Evolutionary conservation across 2,329 filamentous ascomycete species (phyloP).

Genomic region (Orbilia ellipsospora): DNA sequence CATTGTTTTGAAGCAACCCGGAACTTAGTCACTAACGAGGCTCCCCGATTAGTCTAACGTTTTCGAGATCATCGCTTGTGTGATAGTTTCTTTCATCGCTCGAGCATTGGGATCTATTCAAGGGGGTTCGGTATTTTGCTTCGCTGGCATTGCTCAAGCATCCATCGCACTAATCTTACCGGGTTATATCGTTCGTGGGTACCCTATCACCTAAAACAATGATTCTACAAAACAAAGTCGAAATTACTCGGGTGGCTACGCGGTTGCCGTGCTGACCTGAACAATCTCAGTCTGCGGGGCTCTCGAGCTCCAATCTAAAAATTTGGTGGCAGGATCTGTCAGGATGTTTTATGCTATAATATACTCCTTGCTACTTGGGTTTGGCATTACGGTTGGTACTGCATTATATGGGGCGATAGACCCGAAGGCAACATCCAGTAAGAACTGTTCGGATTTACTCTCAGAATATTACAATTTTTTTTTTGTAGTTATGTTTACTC

Average conservation of each 20-base stretch:
- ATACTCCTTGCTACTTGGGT: slow-evolving; percentile 77
- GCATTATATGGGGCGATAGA: slow-evolving; percentile 73
- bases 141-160: slow-evolving; percentile 77
- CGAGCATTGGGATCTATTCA: slow-evolving; percentile 76
- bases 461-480: slow-evolving; percentile 71
- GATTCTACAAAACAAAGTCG: not conserved
- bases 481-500: slow-evolving; percentile 78
- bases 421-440: slow-evolving; percentile 66
- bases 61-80: slow-evolving; percentile 72
- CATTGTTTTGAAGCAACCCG: slow-evolving; percentile 61
- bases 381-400: slow-evolving; percentile 76
- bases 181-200: slow-evolving; percentile 70
- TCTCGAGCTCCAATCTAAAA: slow-evolving; percentile 75
- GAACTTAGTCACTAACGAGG: not conserved
- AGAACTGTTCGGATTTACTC: slow-evolving; percentile 66
- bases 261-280: not conserved
- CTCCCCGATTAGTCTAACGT: slow-evolving; percentile 67
- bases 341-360: slow-evolving; percentile 80
- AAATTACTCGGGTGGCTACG: not conserved
- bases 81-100: slow-evolving; percentile 75
- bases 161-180: slow-evolving; percentile 80
- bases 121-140: slow-evolving; percentile 73
- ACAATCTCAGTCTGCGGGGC: slow-evolving; percentile 65
- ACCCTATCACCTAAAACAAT: not conserved
- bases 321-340: slow-evolving; percentile 76